Evolutionary conservation across 139 green algal species (phyloP), one percentile per base, ranked within the genome.

Genomic region (Chlorella sp.): DNA sequence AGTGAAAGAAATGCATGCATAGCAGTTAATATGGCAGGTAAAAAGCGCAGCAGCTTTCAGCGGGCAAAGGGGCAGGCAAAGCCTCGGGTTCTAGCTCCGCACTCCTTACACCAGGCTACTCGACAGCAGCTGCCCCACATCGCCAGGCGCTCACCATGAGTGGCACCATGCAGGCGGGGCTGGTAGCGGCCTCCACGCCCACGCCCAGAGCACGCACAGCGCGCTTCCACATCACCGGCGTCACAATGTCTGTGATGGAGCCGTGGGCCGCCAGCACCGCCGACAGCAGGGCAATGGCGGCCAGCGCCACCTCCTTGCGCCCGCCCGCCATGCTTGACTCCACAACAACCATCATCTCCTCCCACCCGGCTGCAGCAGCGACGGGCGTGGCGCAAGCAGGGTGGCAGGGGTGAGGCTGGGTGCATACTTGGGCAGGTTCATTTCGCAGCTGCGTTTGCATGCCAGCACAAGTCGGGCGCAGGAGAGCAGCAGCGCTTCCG

Each of bases 271-370:
- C 81, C 70, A 95, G 85, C 56, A 96, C 84, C 51, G 80, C 87
- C 24, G 87, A 87, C 48, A 96, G 78, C 41, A 94, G 75, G 14
- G 26, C 82, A n/a, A 93, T 89, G 43, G 91, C 93, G 2, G 93
- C 93, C 43, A 93, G 34, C 0, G 90, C 93, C 28, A 93, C 89
- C 85, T 96, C 92, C 80, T 94, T 94, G 77, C 93, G 86, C 2
- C 89, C 93, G 20, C 92, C 87, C 16, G 91, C 88, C 79, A 96
- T 87, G 56, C 84, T 87, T 65, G 89, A 89, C 80, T 94, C 90
- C 44, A 92, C 86, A 68, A 97, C 92, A 86, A 94, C 62, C 88
- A 97, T 93, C 51, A 98, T 86, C 86, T 95, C 85, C 70, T 92
- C 89, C 95, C 95, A 98, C 44, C 87, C 93, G 40, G 91, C 86